Evolutionary conservation across 495 filamentous ascomycete genomes (phyloP), one percentile per base, ranked within the genome.

Genomic region (Penicillium lividum): DNA sequence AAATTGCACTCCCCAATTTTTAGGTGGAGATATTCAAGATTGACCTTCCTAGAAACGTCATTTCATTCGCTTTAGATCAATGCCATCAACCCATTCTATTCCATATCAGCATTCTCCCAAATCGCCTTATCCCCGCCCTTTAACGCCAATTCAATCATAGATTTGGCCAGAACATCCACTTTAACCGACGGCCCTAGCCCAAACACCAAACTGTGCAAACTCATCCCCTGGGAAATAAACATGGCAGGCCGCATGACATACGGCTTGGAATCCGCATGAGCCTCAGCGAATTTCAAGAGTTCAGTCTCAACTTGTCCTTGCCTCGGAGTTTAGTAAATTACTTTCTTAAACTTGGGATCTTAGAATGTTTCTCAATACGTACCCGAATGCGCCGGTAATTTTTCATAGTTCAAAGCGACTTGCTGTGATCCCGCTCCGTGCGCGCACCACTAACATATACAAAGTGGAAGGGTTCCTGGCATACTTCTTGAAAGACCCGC

Each of bases 381-480:
- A 82, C 82, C 54, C 81, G 73, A 22, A 81, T 72, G 6, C 64
- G 71, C 36, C 82, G 67, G 15, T 73, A 73, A 22, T 80, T 71
- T 8, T 59, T 52, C 58, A 76, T 56, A 58, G 81, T 75, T 59
- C 69, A 72, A 33, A 84, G 58, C 4, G 61, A 44, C 64, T 76
- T 80, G 0, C 54, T 63, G 63, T 80, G 73, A 45, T 83, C 75
- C 62, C 74, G 71, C 56, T 83, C 80, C 10, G 77, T 73, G 0
- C 63, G 63, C 7, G 62, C 71, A 18, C 82, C 80, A 57, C 80
- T 82, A 50, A 76, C 70, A 63, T 82, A 81, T 3, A 83, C 65
- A 56, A 83, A 84, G 9, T 76, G 72, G 54, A 86, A 81, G 33
- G 68, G 73, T 47, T 68, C 71, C 25, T 54, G 43, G 5, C 54